phyloP scores from a whole-genome alignment of 345 rosid species.

The Sisymbrium altissimum region DNA sequence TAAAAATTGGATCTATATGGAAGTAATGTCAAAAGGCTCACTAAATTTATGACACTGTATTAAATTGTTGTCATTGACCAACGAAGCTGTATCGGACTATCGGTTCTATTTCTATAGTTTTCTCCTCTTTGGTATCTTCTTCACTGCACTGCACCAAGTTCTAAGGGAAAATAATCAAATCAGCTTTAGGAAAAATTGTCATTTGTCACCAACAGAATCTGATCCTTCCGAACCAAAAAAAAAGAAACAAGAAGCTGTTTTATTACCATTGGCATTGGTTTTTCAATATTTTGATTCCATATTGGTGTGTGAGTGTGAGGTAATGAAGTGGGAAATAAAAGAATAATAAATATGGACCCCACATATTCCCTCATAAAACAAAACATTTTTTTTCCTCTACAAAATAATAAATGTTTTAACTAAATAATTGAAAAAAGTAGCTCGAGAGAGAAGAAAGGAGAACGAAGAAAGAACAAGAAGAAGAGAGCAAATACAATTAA shows the following conservation, averaged over 20 bases:
- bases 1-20: neutral
- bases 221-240: neutral
- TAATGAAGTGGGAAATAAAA: conserved; percentile 18
- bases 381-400: neutral
- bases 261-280: neutral
- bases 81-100: neutral
- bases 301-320: conserved; percentile 11
- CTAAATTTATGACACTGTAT: neutral
- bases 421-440: conserved; percentile 34
- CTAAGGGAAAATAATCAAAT: neutral
- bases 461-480: neutral
- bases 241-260: neutral
- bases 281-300: conserved; percentile 5
- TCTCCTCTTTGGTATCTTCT: neutral
- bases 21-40: neutral
- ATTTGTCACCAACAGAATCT: conserved; percentile 3
- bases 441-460: neutral
- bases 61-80: neutral
- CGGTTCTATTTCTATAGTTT: too few species aligned
- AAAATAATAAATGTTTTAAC: conserved; percentile 27
- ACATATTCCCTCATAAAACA: conserved; percentile 14
- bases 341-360: conserved; percentile 15
- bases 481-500: neutral
- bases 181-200: neutral
- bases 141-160: neutral